Base-by-base conservation (phyloP, 2,329 filamentous ascomycete genomes). In the Eutypa lata region DNA sequence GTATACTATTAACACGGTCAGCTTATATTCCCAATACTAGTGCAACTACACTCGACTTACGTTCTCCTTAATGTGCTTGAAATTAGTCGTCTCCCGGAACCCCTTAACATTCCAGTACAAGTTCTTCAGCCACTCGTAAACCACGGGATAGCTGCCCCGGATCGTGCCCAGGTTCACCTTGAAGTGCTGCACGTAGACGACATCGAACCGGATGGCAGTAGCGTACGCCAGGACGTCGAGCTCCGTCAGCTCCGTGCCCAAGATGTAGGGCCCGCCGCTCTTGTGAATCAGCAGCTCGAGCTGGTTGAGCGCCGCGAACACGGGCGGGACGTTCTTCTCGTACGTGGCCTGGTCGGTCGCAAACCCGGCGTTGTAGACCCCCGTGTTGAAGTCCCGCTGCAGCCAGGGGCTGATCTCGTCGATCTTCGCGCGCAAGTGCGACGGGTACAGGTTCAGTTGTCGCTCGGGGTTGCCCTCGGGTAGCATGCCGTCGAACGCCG, bases 11-110 rank as follows among this genome's bases (percentile, higher is more conserved):
- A 11, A 21, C 18, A 21, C 7, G 11, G 38, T 42, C 38, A 42
- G 38, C 11, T 42, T 19, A 13, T 18, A 21, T 31, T 31, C 26
- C 26, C 26, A 5, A 31, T 31, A 31, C 26, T n/a, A n/a, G n/a
- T n/a, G n/a, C n/a, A n/a, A n/a, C n/a, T n/a, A 37, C 38, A 24
- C 10, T 37, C 7, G 14, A 58, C 62, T 59, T 37, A 64, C 61
- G 57, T 84, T 87, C 65, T 88, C 84, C 68, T 88, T 88, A 64
- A 88, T 88, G 61, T 88, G 84, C 56, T 69, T 77, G 57, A 88
- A 88, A 56, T 88, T 73, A 0, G 84, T 88, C 16, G 80, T 83
- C 59, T 82, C 79, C 53, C 66, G 75, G 55, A 83, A 83, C 0
- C 76, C 81, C 18, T 68, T 61, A 1, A 79, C 73, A 53, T 80